These are phyloP conservation scores for Entonaema liquescens DNA, from an alignment of 495 filamentous ascomycete genomes.

Conservation along the genomic window DNA sequence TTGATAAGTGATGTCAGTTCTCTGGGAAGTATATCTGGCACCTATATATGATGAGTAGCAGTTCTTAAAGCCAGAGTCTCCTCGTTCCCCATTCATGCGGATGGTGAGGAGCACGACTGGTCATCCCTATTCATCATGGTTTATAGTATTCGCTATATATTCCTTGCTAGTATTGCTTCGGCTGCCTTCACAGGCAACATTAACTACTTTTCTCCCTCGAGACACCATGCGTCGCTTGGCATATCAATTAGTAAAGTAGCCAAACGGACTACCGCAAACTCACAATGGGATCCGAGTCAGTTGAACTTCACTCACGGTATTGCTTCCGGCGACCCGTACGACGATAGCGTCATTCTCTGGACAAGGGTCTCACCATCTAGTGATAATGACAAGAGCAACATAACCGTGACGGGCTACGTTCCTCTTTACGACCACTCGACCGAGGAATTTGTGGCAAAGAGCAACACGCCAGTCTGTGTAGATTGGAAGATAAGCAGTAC, in stretches of 20 bases:
- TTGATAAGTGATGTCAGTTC: slow-evolving; percentile 18
- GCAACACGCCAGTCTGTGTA: slow-evolving; percentile 67
- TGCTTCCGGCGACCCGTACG: slow-evolving; percentile 70
- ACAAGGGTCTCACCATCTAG: slow-evolving; percentile 63
- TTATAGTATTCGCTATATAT: slow-evolving; percentile 18
- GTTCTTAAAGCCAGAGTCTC: slow-evolving; percentile 4
- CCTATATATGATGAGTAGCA: not conserved
- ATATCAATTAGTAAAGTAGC: slow-evolving; percentile 60
- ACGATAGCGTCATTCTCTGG: slow-evolving; percentile 71
- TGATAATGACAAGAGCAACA: slow-evolving; percentile 62
- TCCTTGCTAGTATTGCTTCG: slow-evolving; percentile 23
- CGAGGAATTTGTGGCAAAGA: slow-evolving; percentile 58
- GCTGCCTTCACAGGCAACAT: slow-evolving; percentile 58
- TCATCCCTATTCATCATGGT: slow-evolving; percentile 22
- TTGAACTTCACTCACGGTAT: slow-evolving; percentile 70
- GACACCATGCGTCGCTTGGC: slow-evolving; percentile 64
- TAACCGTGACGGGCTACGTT: slow-evolving; percentile 62
- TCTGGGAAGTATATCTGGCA: not conserved
- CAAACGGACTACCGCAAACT: slow-evolving; percentile 45
- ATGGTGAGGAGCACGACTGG: not conserved
- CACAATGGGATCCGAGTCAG: slow-evolving; percentile 52
- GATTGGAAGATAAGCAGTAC: slow-evolving; percentile 57
- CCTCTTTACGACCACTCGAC: slow-evolving; percentile 66
- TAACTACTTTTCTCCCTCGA: slow-evolving; percentile 68
- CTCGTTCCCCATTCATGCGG: not conserved